Percentiles rank a stretch among this genome's conserved stretches.
These are phyloP conservation scores for Lactarius sp. DNA, from an alignment of 768 basidiomycete genomes.

Conservation along the genomic window DNA sequence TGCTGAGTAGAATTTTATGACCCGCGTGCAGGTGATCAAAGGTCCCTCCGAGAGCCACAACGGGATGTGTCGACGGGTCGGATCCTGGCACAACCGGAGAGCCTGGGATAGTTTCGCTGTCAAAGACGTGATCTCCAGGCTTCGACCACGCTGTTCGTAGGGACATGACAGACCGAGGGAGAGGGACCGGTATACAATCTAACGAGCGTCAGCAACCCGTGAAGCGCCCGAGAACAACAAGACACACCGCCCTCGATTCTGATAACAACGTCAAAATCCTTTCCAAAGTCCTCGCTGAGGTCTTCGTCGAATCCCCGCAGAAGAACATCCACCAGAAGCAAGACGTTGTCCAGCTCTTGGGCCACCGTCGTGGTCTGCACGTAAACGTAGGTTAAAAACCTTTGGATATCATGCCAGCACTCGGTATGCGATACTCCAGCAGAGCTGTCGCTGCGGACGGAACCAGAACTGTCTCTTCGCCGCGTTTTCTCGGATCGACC, in stretches of 20 bases:
- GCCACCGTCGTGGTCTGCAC: conserved; percentile 78
- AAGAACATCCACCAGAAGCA: conserved; percentile 75
- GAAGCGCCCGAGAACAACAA: background rate
- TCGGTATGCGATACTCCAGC: conserved; percentile 38
- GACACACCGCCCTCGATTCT: conserved; percentile 28
- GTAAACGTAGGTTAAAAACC: conserved; percentile 77
- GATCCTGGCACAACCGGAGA: conserved; percentile 17
- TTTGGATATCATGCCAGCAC: conserved; percentile 65
- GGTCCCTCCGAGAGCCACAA: conserved; percentile 89
- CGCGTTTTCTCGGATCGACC: conserved; percentile 6
- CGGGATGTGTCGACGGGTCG: conserved; percentile 43
- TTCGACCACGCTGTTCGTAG: conserved; percentile 22
- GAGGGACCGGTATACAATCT: conserved; percentile 26
- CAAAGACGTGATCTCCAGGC: conserved; percentile 19
- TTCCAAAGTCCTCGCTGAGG: conserved; percentile 36
- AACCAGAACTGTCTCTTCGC: conserved; percentile 14
- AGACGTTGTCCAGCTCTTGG: conserved; percentile 57
- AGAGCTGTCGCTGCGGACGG: conserved; percentile 15
- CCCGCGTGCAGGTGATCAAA: conserved; percentile 98
- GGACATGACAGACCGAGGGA: conserved; percentile 22
- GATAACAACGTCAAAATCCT: conserved; percentile 34
- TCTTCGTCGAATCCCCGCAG: conserved; percentile 52
- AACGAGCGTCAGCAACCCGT: background rate
- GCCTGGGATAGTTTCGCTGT: conserved; percentile 1
- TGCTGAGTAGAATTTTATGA: conserved; percentile 93